Percentiles rank a stretch among this genome's conserved stretches.
phyloP scores from a whole-genome alignment of 495 filamentous ascomycete species.

The Tuber magnatum region DNA sequence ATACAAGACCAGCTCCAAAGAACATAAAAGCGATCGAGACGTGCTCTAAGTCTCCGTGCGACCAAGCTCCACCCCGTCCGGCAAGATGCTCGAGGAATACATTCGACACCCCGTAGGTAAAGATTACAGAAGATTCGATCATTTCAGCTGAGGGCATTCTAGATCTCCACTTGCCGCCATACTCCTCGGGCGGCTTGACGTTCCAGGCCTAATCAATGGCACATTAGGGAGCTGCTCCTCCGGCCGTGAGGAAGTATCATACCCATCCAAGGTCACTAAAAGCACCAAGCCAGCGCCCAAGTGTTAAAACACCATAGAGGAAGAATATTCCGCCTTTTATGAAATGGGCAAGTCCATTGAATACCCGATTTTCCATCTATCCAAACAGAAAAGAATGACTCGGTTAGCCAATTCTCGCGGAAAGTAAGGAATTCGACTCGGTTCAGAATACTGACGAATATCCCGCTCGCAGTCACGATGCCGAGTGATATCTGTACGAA shows the following conservation, averaged over 20 bases:
- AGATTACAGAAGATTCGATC: conserved; percentile 79
- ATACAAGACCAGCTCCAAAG: conserved; percentile 83
- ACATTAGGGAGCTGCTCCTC: conserved; percentile 16
- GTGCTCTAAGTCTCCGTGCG: conserved; percentile 78
- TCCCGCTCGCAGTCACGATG: conserved; percentile 61
- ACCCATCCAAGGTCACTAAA: conserved; percentile 89
- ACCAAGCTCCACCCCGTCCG: conserved; percentile 62
- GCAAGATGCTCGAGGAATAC: conserved; percentile 87
- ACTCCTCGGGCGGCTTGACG: conserved; percentile 57
- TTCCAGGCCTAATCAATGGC: conserved; percentile 65
- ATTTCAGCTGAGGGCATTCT: conserved; percentile 77
- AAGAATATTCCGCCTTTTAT: conserved; percentile 98
- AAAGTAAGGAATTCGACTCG: conserved; percentile 6
- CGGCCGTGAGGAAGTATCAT: conserved; percentile 7
- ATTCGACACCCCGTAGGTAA: conserved; percentile 79
- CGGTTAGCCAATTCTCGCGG: conserved; percentile 15
- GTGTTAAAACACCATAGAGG: conserved; percentile 80
- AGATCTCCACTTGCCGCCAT: conserved; percentile 55
- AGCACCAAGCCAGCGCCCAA: conserved; percentile 83
- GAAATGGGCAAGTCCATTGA: conserved; percentile 86
- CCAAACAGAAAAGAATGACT: conserved; percentile 11
- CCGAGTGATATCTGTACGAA: conserved; percentile 59
- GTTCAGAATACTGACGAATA: conserved; percentile 52
- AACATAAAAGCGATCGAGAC: conserved; percentile 89
- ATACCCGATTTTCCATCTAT: conserved; percentile 56